These are phyloP conservation scores for Rhizopus microsporus DNA, from an alignment of 371 early-diverging fungal genomes.

Conservation along the genomic window DNA sequence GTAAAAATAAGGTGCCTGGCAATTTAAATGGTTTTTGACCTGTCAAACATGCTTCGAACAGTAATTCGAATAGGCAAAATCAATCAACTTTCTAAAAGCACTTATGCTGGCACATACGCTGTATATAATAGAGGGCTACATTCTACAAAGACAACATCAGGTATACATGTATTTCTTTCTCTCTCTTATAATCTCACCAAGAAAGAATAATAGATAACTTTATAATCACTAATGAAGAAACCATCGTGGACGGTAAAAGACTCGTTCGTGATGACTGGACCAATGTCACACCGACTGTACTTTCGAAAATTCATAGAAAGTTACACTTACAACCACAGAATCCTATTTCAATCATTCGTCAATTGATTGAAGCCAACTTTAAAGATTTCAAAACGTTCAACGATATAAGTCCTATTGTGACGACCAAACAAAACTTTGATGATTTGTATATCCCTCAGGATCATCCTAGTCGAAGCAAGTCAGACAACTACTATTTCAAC, in stretches of 20 bases:
- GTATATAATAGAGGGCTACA: too few relatives aligned
- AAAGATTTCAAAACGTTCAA: conserved; percentile 67
- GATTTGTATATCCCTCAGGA: conserved; percentile 79
- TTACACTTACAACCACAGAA: conserved; percentile 84
- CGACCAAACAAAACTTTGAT: conserved; percentile 90
- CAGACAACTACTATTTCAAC: conserved; percentile 96
- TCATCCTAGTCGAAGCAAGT: conserved; percentile 80
- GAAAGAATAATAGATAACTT: conserved; percentile 4
- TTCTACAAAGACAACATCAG: too few relatives aligned
- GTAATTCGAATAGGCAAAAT: too few relatives aligned
- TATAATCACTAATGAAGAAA: conserved; percentile 21
- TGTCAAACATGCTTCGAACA: too few relatives aligned
- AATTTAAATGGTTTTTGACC: too few relatives aligned
- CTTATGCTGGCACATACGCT: too few relatives aligned
- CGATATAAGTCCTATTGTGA: conserved; percentile 77
- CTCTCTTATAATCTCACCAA: too few relatives aligned
- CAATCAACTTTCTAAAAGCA: too few relatives aligned
- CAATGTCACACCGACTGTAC: conserved; percentile 78
- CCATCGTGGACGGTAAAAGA: conserved; percentile 53
- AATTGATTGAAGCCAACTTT: conserved; percentile 77
- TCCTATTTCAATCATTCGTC: conserved; percentile 85
- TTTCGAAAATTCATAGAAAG: conserved; percentile 74
- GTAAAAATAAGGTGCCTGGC: too few relatives aligned
- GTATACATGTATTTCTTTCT: too few relatives aligned
- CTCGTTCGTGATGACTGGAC: conserved; percentile 72